Evolutionary conservation across 441 rosid genomes (phyloP), one percentile per base, ranked within the genome.

Genomic region (Croton setiger): DNA sequence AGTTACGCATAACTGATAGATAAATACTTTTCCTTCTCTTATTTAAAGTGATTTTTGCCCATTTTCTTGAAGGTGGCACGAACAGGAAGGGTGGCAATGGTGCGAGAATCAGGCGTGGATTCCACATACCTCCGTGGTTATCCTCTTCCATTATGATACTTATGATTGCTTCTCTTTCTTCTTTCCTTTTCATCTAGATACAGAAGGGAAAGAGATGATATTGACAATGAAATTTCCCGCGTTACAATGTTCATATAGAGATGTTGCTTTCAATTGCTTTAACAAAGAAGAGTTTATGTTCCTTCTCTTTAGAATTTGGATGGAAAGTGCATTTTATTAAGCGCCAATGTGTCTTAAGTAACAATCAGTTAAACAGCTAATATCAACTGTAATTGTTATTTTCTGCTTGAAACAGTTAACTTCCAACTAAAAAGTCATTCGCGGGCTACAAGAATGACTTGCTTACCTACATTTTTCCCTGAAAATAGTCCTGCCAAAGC

Each of bases 101-200:
- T 78, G 63, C 85, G 96, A 37, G 97, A 88, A 72, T 91, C 87
- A 1, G 97, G 96, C 17, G 92, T 88, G 67, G 97, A 91, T 74
- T 89, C 97, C 0, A 81, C 76, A 52, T 72, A 83, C 74, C 93
- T 91, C 9, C 90, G 92, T 33, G 96, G 93, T 54, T 89, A 86
- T 64, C 85, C 93, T 3, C 82, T 87, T 65, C 96, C 93, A 3
- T 18, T 85, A n/a, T 77, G 80, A 73, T 71, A 51, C 6, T 14
- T 7, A 44, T 27, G 10, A 15, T 54, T 44, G 64, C 58, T 60
- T 63, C 59, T 48, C 64, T 1, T 58, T 37, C 53, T 31, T 31
- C 21, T 33, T 54, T 12, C 31, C 51, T n/a, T 23, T 12, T 20
- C 23, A 36, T 53, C 23, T 13, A 52, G 69, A 36, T 21, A 20